Conservation (phyloP, 2,329 filamentous ascomycete genomes). For the Colletotrichum magnum region DNA sequence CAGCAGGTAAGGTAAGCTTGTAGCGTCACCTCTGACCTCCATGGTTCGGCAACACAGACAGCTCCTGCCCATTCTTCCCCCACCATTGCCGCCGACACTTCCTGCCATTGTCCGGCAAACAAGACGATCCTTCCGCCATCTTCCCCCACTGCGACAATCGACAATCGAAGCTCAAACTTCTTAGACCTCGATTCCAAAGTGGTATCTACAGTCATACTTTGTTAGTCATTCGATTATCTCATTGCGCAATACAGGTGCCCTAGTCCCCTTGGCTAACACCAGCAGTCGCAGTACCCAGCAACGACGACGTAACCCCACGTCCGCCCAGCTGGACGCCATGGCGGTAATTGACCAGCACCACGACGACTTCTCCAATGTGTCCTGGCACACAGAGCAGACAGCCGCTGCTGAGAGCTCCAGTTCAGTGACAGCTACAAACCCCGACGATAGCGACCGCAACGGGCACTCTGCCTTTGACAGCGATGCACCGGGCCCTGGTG, state of each 20-base stretch:
- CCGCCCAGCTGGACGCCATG: conserved; percentile 49
- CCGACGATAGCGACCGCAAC: conserved; percentile 38
- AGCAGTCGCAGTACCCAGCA: conserved; percentile 5
- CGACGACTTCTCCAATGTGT: conserved; percentile 86
- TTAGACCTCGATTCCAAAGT: background rate
- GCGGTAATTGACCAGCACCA: conserved; percentile 62
- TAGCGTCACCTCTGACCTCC: conserved; percentile 31
- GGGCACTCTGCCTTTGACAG: conserved; percentile 62
- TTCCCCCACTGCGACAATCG: conserved; percentile 29
- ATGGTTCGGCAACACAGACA: conserved; percentile 31
- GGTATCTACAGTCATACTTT: background rate
- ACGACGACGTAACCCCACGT: conserved; percentile 41
- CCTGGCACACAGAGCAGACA: conserved; percentile 78
- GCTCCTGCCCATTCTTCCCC: conserved; percentile 31
- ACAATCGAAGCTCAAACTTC: background rate
- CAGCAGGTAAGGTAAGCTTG: conserved; percentile 15
- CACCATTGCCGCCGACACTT: conserved; percentile 40
- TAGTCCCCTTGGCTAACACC: background rate
- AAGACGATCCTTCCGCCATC: conserved; percentile 28
- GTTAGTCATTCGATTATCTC: background rate
- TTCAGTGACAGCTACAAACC: conserved; percentile 45
- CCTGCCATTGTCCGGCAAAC: conserved; percentile 32
- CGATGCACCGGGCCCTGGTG: conserved; percentile 69
- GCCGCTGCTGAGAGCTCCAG: conserved; percentile 44
- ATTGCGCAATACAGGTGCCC: conserved; percentile 10